Base-by-base conservation (phyloP, 2,329 filamentous ascomycete genomes). In the Curvularia verruculosa region DNA sequence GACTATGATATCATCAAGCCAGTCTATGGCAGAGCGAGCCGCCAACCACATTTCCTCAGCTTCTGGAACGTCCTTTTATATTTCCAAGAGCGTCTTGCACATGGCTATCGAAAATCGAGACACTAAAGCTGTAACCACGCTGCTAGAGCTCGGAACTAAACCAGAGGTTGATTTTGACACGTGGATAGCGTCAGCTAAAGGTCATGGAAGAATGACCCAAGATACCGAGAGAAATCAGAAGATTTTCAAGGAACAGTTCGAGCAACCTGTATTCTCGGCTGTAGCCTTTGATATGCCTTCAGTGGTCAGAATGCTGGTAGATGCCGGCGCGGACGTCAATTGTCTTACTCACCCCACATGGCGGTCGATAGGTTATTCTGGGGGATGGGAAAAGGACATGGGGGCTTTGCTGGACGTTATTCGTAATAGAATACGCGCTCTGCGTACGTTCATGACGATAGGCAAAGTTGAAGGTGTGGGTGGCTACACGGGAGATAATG, bases 191-290 rank as follows among this genome's bases (percentile, higher is more conserved):
- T 78, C 83, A 0, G 82, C 81, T 59, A 72, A 85, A 34, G 78
- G 77, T 0, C 73, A 79, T 0, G 78, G 75, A 40, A 65, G 80
- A 3, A 69, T 71, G 19, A 63, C 80, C n/a, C 8, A 12, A 9
- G 13, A 29, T 3, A 64, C 78, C 19, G 83, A 88, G 21, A 48
- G 73, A 0, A 87, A 86, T 52, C 75, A 82, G 54, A 72, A 74
- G 1, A 64, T 65, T 0, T 90, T 87, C 70, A 72, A 79, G 3
- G 58, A 73, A 5, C 70, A 65, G 1, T 68, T 83, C 10, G 79
- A 84, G 52, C 90, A 94, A 67, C 90, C 91, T 0, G 77, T 95
- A 13, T 79, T 92, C 9, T 56, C 81, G 3, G 90, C 91, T 2
- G 75, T 83, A 3, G 13, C 82, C 77, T 68, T 73, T 7, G 82